phyloP scores from a whole-genome alignment of 768 basidiomycete genomes.

The Phlegmacium glaucopus region DNA sequence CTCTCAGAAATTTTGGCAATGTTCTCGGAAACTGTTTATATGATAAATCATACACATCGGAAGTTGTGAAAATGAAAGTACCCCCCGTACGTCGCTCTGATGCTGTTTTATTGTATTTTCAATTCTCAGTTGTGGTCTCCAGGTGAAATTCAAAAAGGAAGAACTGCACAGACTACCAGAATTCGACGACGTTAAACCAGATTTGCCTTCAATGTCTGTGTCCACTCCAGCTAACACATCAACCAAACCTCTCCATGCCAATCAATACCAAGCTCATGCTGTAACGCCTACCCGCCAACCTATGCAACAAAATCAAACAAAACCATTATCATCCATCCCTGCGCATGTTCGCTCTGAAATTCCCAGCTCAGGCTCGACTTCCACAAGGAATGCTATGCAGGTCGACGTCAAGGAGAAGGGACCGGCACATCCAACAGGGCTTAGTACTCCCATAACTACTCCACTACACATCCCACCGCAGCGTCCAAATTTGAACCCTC shows the following conservation, averaged over 20 bases:
- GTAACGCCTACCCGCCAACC: conserved; percentile 17
- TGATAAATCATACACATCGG: conserved; percentile 84
- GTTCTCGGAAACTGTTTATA: conserved; percentile 96
- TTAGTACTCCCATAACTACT: conserved; percentile 32
- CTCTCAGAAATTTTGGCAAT: conserved; percentile 90
- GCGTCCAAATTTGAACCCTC: conserved; percentile 9
- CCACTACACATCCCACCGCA: conserved; percentile 12
- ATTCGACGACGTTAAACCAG: conserved; percentile 47
- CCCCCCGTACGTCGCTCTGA: conserved; percentile 55
- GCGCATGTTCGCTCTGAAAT: conserved; percentile 33
- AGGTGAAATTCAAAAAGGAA: conserved; percentile 69
- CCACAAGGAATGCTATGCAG: conserved; percentile 7
- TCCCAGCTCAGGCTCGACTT: conserved; percentile 7
- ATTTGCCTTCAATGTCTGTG: conserved; percentile 10
- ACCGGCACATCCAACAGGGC: conserved; percentile 3
- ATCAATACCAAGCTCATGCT: conserved; percentile 5
- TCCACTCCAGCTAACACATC: conserved; percentile 7
- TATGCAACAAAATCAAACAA: conserved; percentile 19
- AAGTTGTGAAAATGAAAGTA: conserved; percentile 85
- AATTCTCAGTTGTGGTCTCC: conserved; percentile 1
- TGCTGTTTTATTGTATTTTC: neutral
- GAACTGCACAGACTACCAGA: conserved; percentile 71
- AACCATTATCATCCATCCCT: conserved; percentile 34
- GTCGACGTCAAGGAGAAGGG: conserved; percentile 9
- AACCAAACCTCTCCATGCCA: conserved; percentile 8